phyloP scores from a whole-genome alignment of 169 alveolate genomes.

The Babesia ovis region DNA sequence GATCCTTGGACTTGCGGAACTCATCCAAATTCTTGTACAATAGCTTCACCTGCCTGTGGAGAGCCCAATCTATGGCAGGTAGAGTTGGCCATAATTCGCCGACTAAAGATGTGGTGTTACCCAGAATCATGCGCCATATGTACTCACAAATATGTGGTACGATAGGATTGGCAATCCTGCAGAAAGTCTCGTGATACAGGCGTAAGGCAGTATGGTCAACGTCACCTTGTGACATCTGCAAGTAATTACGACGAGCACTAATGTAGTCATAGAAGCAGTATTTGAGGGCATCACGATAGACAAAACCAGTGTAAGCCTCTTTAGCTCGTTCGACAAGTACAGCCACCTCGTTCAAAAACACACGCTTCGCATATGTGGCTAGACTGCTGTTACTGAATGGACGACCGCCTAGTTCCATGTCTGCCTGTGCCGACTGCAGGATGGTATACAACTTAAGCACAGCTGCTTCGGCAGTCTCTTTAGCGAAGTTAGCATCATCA shows the following conservation, averaged over 20 bases:
- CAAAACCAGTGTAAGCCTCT: slow-evolving; percentile 77
- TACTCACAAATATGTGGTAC: slow-evolving; percentile 90
- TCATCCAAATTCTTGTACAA: slow-evolving; percentile 60
- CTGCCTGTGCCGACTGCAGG: slow-evolving; percentile 71
- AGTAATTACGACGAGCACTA: slow-evolving; percentile 73
- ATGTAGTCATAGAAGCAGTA: slow-evolving; percentile 83
- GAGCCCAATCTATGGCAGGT: slow-evolving; percentile 60
- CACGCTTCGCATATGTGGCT: slow-evolving; percentile 68
- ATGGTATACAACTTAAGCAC: slow-evolving; percentile 78
- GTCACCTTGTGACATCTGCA: slow-evolving; percentile 67
- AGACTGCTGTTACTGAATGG: slow-evolving; percentile 47
- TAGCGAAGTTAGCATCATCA: slow-evolving; percentile 94
- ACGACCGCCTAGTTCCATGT: slow-evolving; percentile 53
- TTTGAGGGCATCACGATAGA: slow-evolving; percentile 87
- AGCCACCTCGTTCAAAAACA: slow-evolving; percentile 83
- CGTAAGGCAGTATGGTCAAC: slow-evolving; percentile 37
- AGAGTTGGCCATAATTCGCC: slow-evolving; percentile 82
- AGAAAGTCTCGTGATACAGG: slow-evolving; percentile 75
- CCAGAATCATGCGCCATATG: slow-evolving; percentile 84
- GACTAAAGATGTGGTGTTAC: slow-evolving; percentile 70
- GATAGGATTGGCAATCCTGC: slow-evolving; percentile 83
- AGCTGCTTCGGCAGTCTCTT: slow-evolving; percentile 85
- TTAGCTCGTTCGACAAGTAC: slow-evolving; percentile 76
- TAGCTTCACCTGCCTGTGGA: slow-evolving; percentile 55
- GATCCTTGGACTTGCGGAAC: slow-evolving; percentile 61